Evolutionary conservation across 2,329 filamentous ascomycete genomes (phyloP), one percentile per base, ranked within the genome.

Genomic region (Fusarium papillatum): DNA sequence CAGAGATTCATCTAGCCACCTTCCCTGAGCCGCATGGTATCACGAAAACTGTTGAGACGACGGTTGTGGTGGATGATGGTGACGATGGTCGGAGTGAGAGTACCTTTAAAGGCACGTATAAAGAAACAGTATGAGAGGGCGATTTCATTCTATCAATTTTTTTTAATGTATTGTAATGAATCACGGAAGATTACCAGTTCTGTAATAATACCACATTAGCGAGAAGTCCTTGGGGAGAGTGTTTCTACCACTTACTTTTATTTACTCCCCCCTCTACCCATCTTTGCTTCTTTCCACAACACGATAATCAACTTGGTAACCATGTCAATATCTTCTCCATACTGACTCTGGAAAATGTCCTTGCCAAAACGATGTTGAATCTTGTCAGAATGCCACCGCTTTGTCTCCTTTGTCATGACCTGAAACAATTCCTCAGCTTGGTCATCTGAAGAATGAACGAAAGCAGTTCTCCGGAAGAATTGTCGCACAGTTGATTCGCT

Each of bases 41-140:
- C 29, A 76, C 73, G 1, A 76, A 71, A 11, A 76, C 74, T 4
- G 53, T 76, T 17, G 73, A 76, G 63, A 76, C 70, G 5, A 76
- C 70, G 2, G 60, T 76, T 6, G 62, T 71, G 4, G 70, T 73
- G 24, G 70, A 64, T n/a, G 63, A 66, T 36, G 68, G 64, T 14
- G 64, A 64, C 13, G 64, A 68, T 19, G 64, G 64, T 10, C 60
- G 64, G 3, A 74, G 72, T 19, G 68, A 74, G 10, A 39, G 46
- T 9, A 24, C 53, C 4, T 57, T 34, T 5, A 57, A 57, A 57
- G 53, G 46, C 11, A 24, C 53, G 1, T 57, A 34, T 4, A 57
- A 57, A 57, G 53, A 57, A 22, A 19, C 36, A 5, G 57, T 41
- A 41, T 61, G 22, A 61, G 34, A 17, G 34, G 14, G 22, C 1